Conservation (phyloP, 352 stramenopile genomes). For the Peronospora belbahrii region DNA sequence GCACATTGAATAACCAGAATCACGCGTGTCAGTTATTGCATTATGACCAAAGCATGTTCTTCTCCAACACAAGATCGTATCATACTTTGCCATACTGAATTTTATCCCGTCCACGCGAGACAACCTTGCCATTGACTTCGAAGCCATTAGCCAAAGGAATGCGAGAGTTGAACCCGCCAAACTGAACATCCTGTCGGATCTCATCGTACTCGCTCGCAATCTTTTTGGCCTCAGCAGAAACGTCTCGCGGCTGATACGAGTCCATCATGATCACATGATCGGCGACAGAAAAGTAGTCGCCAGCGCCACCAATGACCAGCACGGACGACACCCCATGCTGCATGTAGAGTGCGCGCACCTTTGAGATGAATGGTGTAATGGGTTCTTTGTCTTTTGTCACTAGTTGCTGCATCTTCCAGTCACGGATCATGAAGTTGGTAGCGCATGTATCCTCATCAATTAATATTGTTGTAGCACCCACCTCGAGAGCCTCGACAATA, state of each 20-base stretch:
- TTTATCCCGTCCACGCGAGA: slow-evolving; percentile 55
- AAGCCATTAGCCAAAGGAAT: slow-evolving; percentile 51
- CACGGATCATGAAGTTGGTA: slow-evolving; percentile 98
- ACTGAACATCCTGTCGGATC: slow-evolving; percentile 42
- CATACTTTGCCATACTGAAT: slow-evolving; percentile 84
- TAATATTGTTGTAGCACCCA: slow-evolving; percentile 88
- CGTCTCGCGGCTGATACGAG: slow-evolving; percentile 88
- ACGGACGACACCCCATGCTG: slow-evolving; percentile 89
- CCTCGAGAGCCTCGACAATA: slow-evolving; percentile 91
- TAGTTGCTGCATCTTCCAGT: slow-evolving; percentile 96
- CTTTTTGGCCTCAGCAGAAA: slow-evolving; percentile 86
- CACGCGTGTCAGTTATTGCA: neutral
- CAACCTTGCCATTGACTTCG: slow-evolving; percentile 68
- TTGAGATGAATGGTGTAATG: slow-evolving; percentile 96
- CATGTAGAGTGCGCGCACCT: slow-evolving; percentile 89
- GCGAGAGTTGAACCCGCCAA: slow-evolving; percentile 41
- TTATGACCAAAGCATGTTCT: neutral
- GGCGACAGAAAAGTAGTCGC: slow-evolving; percentile 95
- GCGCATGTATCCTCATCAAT: slow-evolving; percentile 97
- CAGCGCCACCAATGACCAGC: slow-evolving; percentile 92
- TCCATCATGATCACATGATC: slow-evolving; percentile 97
- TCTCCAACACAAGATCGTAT: neutral
- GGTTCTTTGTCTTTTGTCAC: slow-evolving; percentile 94
- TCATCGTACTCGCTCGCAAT: slow-evolving; percentile 73
- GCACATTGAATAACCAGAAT: neutral